Percentiles rank a stretch among this genome's conserved stretches.
phyloP scores from a whole-genome alignment of 768 basidiomycete species.

The Tricholoma sp. region DNA sequence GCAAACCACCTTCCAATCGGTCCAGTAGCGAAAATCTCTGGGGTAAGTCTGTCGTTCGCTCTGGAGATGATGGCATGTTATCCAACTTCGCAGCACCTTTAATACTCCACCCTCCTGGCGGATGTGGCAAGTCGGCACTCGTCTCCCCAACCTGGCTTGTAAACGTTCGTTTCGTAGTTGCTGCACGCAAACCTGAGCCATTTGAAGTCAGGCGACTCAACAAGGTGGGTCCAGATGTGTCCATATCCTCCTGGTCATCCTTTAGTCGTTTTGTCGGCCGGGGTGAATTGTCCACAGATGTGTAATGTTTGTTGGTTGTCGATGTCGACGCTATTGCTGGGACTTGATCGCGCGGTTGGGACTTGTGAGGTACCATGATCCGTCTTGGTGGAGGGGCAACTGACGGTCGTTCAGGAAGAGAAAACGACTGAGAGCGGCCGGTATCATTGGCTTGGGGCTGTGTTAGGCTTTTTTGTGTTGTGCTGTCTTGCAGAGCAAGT shows the following conservation, averaged over 20 bases:
- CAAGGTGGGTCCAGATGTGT: slow-evolving; percentile 29
- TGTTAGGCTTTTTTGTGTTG: slow-evolving; percentile 4
- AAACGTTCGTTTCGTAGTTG: slow-evolving; percentile 2
- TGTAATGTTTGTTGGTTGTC: slow-evolving; percentile 7
- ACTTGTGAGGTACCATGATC: not conserved
- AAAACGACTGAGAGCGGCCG: not conserved
- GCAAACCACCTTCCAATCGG: slow-evolving; percentile 24
- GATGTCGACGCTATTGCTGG: slow-evolving; percentile 2
- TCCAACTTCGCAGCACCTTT: slow-evolving; percentile 41
- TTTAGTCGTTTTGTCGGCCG: slow-evolving; percentile 32
- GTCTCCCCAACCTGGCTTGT: slow-evolving; percentile 3
- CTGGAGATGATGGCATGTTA: slow-evolving; percentile 1
- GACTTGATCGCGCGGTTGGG: not conserved
- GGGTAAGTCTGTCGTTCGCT: slow-evolving; percentile 6
- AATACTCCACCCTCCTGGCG: slow-evolving; percentile 45
- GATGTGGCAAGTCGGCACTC: slow-evolving; percentile 9
- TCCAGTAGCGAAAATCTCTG: slow-evolving; percentile 27
- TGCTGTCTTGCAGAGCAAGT: slow-evolving; percentile 4
- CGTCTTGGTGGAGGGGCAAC: not conserved
- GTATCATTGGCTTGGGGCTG: slow-evolving; percentile 2
- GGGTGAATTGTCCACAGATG: slow-evolving; percentile 22
- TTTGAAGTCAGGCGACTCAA: slow-evolving; percentile 35
- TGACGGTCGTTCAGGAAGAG: slow-evolving; percentile 2
- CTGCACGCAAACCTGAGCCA: not conserved
- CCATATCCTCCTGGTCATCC: slow-evolving; percentile 12